Conservation (phyloP, 1,284 basidiomycete genomes). For the Mycena citricolor region DNA sequence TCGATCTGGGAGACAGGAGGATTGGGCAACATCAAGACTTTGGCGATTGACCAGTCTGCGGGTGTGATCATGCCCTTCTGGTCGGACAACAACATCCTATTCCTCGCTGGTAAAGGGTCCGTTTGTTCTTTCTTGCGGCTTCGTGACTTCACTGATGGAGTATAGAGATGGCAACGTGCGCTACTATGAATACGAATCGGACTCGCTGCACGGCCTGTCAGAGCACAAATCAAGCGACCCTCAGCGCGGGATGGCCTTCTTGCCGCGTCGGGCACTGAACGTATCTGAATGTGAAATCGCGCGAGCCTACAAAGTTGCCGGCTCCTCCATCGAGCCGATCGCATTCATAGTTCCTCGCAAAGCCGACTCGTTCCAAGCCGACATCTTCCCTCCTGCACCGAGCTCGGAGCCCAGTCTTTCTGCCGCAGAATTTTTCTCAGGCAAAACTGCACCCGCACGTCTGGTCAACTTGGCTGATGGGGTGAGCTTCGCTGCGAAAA, state of each 20-base stretch:
- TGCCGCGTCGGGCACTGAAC: conserved; percentile 86
- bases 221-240: conserved; percentile 93
- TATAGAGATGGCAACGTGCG: conserved; percentile 88
- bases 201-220: conserved; percentile 76
- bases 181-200: conserved; percentile 93
- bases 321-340: conserved; percentile 44
- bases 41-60: conserved; percentile 82
- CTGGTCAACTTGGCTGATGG: conserved; percentile 67
- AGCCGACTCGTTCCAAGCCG: conserved; percentile 88
- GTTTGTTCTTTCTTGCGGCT: conserved; percentile 34
- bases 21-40: conserved; percentile 73
- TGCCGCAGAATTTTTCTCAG: conserved; percentile 85
- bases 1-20: conserved; percentile 83
- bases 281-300: conserved; percentile 95
- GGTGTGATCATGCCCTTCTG: conserved; percentile 98
- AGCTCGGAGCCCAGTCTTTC: conserved; percentile 79
- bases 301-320: conserved; percentile 89
- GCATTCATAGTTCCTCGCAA: conserved; percentile 43
- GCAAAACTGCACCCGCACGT: conserved; percentile 76
- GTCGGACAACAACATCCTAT: conserved; percentile 91
- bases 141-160: conserved; percentile 32
- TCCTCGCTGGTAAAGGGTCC: conserved; percentile 84
- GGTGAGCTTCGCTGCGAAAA: conserved; percentile 34
- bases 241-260: conserved; percentile 95
- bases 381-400: conserved; percentile 92